A percentile compares a stretch with the other conserved stretches of the same genome.
Evolutionary conservation across 2,329 filamentous ascomycete species (phyloP).

Genomic region (Tolypocladium tropicale): DNA sequence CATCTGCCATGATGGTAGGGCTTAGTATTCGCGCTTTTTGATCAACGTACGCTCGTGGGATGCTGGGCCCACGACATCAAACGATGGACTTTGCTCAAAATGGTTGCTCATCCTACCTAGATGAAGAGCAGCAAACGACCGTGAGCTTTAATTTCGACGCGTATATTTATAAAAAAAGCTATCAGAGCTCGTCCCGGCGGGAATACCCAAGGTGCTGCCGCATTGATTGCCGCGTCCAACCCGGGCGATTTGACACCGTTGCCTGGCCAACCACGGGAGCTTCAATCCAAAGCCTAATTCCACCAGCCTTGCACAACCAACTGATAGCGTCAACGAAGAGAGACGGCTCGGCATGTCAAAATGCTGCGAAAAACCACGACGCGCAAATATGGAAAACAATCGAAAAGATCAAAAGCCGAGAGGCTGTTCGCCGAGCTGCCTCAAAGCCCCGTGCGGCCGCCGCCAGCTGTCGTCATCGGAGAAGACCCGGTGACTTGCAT

Average conservation of each 20-base stretch:
- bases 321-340: not conserved
- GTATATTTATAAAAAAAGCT: not conserved
- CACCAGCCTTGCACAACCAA: not conserved
- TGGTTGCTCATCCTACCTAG: too few species aligned
- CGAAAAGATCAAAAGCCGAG: conserved; percentile 34
- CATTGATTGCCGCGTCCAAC: too few species aligned
- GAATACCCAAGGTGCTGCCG: too few species aligned
- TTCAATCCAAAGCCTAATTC: not conserved
- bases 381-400: conserved; percentile 41
- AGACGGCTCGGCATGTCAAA: conserved; percentile 5
- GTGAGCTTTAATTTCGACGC: too few species aligned
- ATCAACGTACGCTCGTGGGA: too few species aligned
- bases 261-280: not conserved
- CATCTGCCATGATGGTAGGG: too few species aligned
- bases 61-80: too few species aligned
- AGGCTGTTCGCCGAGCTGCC: conserved; percentile 42
- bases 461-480: conserved; percentile 3
- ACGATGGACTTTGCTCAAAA: too few species aligned
- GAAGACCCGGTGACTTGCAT: conserved; percentile 21
- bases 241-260: not conserved
- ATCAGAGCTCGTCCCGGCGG: not conserved
- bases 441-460: conserved; percentile 33
- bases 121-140: too few species aligned
- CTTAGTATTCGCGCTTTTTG: too few species aligned
- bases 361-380: conserved; percentile 35